These are phyloP conservation scores for Corynespora cassiicola DNA, from an alignment of 2,329 filamentous ascomycete genomes.

Conservation along the genomic window DNA sequence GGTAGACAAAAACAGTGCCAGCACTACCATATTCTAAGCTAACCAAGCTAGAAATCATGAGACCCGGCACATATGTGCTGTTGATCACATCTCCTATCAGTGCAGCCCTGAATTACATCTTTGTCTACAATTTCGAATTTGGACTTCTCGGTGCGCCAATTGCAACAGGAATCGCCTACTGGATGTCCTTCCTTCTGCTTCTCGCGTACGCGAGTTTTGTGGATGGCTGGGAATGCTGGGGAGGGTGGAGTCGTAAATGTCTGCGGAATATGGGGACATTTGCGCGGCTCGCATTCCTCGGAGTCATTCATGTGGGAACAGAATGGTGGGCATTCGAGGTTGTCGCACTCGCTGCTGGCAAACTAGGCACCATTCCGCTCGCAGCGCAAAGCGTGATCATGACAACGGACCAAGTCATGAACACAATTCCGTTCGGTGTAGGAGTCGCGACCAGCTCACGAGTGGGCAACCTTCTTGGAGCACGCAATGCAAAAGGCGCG, in stretches of 20 bases:
- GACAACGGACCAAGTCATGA: constrained; percentile 86
- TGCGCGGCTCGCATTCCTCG: constrained; percentile 74
- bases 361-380: constrained; percentile 77
- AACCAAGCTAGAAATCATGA: constrained; percentile 61
- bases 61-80: constrained; percentile 68
- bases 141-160: constrained; percentile 81
- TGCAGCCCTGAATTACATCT: constrained; percentile 66
- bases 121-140: constrained; percentile 74
- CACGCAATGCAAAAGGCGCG: constrained; percentile 69
- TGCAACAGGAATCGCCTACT: constrained; percentile 85
- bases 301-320: constrained; percentile 82
- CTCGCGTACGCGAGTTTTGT: constrained; percentile 76
- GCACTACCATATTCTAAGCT: too few relatives aligned
- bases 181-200: constrained; percentile 79
- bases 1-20: constrained; percentile 45
- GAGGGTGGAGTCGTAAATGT: constrained; percentile 70
- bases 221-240: constrained; percentile 78
- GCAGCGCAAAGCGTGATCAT: constrained; percentile 89
- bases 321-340: constrained; percentile 98
- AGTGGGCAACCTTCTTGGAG: constrained; percentile 80
- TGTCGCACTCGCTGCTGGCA: constrained; percentile 80
- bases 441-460: constrained; percentile 81
- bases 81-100: constrained; percentile 67
- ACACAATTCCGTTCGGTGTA: constrained; percentile 84
- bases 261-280: constrained; percentile 74